Evolutionary conservation across 1,139 yeast species (phyloP).

Genomic region (Blastobotrys serpentis): DNA sequence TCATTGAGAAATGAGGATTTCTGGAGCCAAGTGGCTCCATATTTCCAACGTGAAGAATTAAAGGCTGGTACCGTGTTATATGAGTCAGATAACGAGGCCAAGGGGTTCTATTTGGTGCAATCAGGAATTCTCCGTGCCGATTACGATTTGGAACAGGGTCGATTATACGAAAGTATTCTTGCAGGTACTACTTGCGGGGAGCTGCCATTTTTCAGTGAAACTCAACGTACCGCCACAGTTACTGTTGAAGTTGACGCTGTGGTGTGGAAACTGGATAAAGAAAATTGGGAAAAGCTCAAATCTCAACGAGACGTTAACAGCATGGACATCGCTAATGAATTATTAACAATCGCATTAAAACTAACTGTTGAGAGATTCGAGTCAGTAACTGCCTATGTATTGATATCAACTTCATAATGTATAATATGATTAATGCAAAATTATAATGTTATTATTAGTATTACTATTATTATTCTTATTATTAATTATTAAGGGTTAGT

Average conservation of each 20-base stretch:
- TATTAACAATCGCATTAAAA: constrained; percentile 62
- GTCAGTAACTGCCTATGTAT: constrained; percentile 36
- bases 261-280: constrained; percentile 67
- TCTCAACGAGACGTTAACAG: constrained; percentile 45
- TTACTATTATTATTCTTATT: not conserved
- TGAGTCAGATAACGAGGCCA: constrained; percentile 35
- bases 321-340: constrained; percentile 61
- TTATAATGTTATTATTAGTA: not conserved
- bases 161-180: constrained; percentile 70
- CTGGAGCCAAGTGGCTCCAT: constrained; percentile 60
- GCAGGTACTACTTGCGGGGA: constrained; percentile 94
- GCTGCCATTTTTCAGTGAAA: constrained; percentile 51
- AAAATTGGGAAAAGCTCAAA: constrained; percentile 46
- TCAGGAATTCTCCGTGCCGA: constrained; percentile 70
- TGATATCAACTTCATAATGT: constrained; percentile 29
- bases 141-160: constrained; percentile 54
- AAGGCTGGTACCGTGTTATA: constrained; percentile 46
- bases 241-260: constrained; percentile 54
- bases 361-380: constrained; percentile 71
- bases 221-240: constrained; percentile 40
- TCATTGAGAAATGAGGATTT: constrained; percentile 60
- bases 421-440: not conserved
- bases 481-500: not conserved
- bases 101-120: constrained; percentile 64
- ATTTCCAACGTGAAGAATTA: constrained; percentile 50